Percentiles rank a stretch among this genome's conserved stretches.
These are phyloP conservation scores for Leishmania aethiopica DNA, from an alignment of 208 protist species.

Conservation along the genomic window DNA sequence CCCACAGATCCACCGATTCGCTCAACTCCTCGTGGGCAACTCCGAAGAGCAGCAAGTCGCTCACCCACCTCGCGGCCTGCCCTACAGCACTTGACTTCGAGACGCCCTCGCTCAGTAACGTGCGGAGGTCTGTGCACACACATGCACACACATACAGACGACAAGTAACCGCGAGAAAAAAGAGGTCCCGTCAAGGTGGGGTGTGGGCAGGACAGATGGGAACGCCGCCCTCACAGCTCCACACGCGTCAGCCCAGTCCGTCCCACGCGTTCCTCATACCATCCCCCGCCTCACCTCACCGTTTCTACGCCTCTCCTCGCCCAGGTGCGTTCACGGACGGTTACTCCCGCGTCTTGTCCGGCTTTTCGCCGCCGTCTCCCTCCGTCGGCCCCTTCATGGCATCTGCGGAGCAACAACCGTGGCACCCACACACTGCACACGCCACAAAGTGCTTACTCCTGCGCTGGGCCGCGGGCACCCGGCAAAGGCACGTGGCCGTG, in stretches of 20 bases:
- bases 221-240: not conserved
- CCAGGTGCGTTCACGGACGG: not conserved
- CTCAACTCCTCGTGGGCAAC: not conserved
- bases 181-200: not conserved
- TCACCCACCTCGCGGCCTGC: not conserved
- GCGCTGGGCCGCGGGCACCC: conserved; percentile 69
- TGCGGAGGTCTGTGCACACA: not conserved
- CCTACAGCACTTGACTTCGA: not conserved
- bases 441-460: conserved; percentile 56
- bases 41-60: not conserved
- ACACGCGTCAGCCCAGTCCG: not conserved
- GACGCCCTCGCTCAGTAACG: not conserved
- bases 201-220: not conserved
- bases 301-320: not conserved
- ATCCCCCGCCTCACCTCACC: not conserved
- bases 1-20: not conserved
- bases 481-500: conserved; percentile 72
- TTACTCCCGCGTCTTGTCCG: not conserved
- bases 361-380: not conserved
- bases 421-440: conserved; percentile 82
- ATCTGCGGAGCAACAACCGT: conserved; percentile 73
- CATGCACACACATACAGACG: not conserved
- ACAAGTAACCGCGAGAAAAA: not conserved
- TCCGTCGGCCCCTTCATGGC: conserved; percentile 8
- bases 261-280: not conserved